Evolutionary conservation across 2,329 filamentous ascomycete species (phyloP), one percentile per base, ranked within the genome.

Genomic region (Fusarium sp.): DNA sequence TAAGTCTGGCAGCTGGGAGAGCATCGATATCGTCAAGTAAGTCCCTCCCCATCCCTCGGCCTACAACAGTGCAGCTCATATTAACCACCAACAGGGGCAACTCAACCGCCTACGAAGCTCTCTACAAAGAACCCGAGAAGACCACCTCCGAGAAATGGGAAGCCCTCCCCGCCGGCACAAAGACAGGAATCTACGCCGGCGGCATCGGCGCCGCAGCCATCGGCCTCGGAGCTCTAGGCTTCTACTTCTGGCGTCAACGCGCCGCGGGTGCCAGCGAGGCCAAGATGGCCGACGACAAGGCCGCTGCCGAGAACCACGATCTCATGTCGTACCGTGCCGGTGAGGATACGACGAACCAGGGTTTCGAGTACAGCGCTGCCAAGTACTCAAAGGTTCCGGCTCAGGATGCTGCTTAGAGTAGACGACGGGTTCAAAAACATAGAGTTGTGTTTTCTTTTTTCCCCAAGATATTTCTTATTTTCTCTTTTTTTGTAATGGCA

Each of bases 11-110:
- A 84, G 82, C 60, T 93, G 86, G 85, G 77, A 91, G 77, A 92
- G 90, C 83, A 93, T 93, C 80, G 85, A 91, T 74, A 80, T 87
- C 38, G 81, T 84, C 63, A 79, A 80, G 88, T 90, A 84, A 84
- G 88, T 84, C 20, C 11, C 13, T 7, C 6, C 7, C 14, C 22
- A 50, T 22, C 22, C 4, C 6, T 4, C 5, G 5, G 20, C 15
- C n/a, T 3, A 8, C 13, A 14, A 14, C 17, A 13, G 4, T 3
- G 9, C 0, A 32, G 2, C 18, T 24, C 11, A 45, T 58, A 54
- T 68, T 70, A 24, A 74, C 30, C 48, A 22, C 7, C 5, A 2
- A 2, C 64, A 89, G 87, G 39, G 89, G 88, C 63, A 90, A 91
- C 80, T 91, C 90, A 4, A 90, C 87, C 5, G 85, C 85, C 17